Conservation (phyloP, 129 eudicot genomes). For the Deinandra increscens region DNA sequence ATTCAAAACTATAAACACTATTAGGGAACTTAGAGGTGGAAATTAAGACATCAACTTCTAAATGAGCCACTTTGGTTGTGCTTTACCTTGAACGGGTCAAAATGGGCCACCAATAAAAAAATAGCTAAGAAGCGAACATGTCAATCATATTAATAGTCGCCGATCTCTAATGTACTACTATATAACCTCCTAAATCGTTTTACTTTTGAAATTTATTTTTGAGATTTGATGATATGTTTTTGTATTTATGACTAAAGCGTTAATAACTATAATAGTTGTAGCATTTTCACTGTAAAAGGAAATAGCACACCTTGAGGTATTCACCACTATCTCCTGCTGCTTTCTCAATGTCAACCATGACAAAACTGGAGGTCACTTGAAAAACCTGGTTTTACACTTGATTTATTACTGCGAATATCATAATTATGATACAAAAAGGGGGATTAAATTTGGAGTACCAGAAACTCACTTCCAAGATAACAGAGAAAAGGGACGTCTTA, state of each 20-base stretch:
- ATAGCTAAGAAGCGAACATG: background rate
- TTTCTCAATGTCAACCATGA: slow-evolving; percentile 93
- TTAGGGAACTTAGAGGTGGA: background rate
- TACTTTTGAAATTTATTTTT: background rate
- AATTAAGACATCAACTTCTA: background rate
- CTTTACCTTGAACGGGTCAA: background rate
- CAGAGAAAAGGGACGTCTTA: slow-evolving; percentile 74
- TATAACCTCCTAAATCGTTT: background rate
- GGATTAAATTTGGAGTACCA: background rate
- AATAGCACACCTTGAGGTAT: slow-evolving; percentile 61
- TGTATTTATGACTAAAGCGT: background rate
- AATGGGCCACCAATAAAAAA: background rate
- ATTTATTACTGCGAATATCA: slow-evolving; percentile 15
- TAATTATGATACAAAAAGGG: background rate
- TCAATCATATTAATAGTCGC: background rate
- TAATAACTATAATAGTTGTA: background rate
- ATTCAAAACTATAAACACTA: background rate
- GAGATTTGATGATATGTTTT: background rate
- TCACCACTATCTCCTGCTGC: slow-evolving; percentile 84
- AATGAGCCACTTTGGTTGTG: background rate
- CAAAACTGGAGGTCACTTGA: slow-evolving; percentile 70
- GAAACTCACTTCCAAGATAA: slow-evolving; percentile 73
- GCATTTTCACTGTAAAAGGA: background rate
- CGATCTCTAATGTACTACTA: background rate
- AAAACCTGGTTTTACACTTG: slow-evolving; percentile 48